A percentile compares a stretch with the other conserved stretches of the same genome.
Evolutionary conservation across 2,329 filamentous ascomycete genomes (phyloP).

Genomic region (Botrytis porri): DNA sequence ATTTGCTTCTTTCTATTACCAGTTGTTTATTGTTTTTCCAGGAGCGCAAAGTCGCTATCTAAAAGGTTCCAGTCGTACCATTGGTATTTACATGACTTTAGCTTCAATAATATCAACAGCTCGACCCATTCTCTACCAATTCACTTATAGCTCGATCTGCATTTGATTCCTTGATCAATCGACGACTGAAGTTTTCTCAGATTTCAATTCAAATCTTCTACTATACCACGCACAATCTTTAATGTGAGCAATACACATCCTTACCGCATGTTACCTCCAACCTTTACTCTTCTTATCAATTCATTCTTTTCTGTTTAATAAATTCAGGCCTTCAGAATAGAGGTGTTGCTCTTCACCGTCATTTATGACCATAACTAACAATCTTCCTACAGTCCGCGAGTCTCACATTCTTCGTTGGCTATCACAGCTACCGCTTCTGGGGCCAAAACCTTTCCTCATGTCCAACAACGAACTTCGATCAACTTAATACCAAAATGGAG

Average conservation of each 20-base stretch:
- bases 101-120: neutral
- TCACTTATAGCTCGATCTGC: neutral
- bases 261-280: neutral
- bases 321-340: neutral
- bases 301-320: neutral
- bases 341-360: neutral
- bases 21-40: neutral
- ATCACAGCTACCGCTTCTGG: neutral
- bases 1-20: neutral
- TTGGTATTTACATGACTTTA: neutral
- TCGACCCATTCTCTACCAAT: constrained; percentile 9
- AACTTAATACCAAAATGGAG: constrained; percentile 25
- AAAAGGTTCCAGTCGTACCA: neutral
- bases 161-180: neutral
- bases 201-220: neutral
- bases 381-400: neutral
- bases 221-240: neutral
- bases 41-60: neutral
- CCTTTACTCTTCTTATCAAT: neutral
- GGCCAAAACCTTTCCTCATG: neutral
- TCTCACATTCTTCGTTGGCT: constrained; percentile 7
- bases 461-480: neutral
- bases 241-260: neutral
- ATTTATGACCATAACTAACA: constrained; percentile 12
- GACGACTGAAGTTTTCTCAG: neutral